Conservation (phyloP, 139 green algal genomes). For the Chlorella sp. region DNA sequence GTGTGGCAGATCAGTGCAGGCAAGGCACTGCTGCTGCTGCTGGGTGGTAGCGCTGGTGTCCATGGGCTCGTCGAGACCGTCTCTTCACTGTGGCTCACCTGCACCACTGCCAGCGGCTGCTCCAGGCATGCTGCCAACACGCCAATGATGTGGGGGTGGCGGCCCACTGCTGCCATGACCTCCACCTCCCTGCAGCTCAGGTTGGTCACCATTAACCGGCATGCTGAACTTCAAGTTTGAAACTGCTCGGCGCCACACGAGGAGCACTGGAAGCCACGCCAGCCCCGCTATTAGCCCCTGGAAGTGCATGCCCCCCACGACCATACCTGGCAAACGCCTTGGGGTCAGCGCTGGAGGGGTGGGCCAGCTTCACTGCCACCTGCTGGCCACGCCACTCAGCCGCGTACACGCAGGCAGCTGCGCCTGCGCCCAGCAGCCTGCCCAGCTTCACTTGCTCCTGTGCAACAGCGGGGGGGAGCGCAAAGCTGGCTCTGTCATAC, state of each 20-base stretch:
- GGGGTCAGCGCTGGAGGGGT: conserved; percentile 27
- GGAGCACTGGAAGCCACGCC: too few species aligned
- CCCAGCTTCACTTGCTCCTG: conserved; percentile 37
- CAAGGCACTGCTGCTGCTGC: too few species aligned
- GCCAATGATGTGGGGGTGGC: conserved; percentile 23
- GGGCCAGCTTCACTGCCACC: conserved; percentile 47
- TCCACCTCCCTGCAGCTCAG: conserved; percentile 34
- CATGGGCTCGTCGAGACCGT: too few species aligned
- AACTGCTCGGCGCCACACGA: too few species aligned
- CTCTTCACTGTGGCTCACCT: too few species aligned
- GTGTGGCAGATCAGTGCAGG: too few species aligned
- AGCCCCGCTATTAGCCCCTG: too few species aligned
- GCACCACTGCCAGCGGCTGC: conserved; percentile 29
- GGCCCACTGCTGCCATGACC: conserved; percentile 25
- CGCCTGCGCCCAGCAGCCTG: conserved; percentile 33
- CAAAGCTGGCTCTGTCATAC: too few species aligned
- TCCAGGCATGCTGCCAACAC: conserved; percentile 37
- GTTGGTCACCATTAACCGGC: too few species aligned
- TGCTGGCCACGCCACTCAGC: conserved; percentile 11
- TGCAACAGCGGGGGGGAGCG: not conserved
- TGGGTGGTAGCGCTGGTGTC: too few species aligned
- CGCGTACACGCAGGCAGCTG: conserved; percentile 22
- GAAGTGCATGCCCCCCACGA: too few species aligned
- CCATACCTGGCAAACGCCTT: not conserved
- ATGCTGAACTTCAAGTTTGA: too few species aligned